Base-by-base conservation (phyloP, 1,284 basidiomycete species). In the Ustilago curta region DNA sequence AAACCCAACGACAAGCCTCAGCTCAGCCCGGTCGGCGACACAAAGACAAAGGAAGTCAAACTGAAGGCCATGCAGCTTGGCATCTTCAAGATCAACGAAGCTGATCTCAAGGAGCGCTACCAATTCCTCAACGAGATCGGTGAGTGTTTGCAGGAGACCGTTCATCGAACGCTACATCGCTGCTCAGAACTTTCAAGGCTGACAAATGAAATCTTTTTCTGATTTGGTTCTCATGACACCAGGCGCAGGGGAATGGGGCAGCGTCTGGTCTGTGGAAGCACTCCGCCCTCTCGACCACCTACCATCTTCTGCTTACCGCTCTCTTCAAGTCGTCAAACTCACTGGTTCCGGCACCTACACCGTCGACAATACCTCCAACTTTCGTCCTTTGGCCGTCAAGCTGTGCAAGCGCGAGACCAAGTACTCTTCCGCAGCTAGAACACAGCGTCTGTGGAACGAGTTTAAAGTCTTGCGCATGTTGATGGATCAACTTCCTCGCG, bases 401-500 rank as follows among this genome's bases (percentile, higher is more conserved):
- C 54, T 80, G 7, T 78, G 75, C 54, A 63, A 72, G 44, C 70
- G 74, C 16, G 63, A 77, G 47, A 58, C 70, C 21, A 75, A 67
- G 39, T 65, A 62, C 27, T 61, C 64, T 2, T 68, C 70, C 1
- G 65, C 78, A 14, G 71, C 71, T 8, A 48, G 77, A 14, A 78
- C 71, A 4, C 63, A 76, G 23, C 64, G 71, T 23, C 72, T 82
- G 6, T 77, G 77, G 78, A 79, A 80, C 65, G 80, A 82, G 50
- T 82, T 73, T 70, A 82, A 80, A 27, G 54, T 77, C n/a, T 40
- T 81, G 32, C 68, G 64, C 21, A 61, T 65, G 32, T 18, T 69
- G 16, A 64, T 77, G 67, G 68, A 69, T 39, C 68, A 68, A 40
- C 59, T 68, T 8, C 61, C 67, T 44, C 52, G 68, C 11, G 67